These are phyloP conservation scores for Protea cynaroides DNA, from an alignment of 164 flowering plant species.

Conservation along the genomic window DNA sequence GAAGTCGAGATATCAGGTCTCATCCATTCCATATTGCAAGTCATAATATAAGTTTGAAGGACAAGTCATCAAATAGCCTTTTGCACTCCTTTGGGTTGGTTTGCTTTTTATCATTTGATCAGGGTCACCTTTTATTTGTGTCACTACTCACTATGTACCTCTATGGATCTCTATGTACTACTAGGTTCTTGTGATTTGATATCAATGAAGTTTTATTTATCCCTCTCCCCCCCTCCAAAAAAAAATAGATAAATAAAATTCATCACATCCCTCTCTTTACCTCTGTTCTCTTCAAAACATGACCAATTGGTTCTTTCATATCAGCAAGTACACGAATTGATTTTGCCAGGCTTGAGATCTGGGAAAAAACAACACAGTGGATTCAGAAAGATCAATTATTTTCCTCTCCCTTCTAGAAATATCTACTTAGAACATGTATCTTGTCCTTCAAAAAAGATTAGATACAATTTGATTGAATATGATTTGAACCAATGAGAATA, in stretches of 20 bases:
- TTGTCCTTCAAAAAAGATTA: not conserved
- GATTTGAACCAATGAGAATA: not conserved
- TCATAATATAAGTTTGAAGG: not conserved
- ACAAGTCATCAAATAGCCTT: too few species aligned
- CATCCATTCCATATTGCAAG: not conserved
- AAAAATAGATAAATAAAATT: too few species aligned
- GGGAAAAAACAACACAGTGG: conserved; percentile 10
- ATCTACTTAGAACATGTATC: too few species aligned
- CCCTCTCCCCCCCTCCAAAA: too few species aligned
- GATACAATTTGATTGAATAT: not conserved
- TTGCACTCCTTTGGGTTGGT: too few species aligned
- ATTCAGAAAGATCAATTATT: not conserved
- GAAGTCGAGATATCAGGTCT: not conserved
- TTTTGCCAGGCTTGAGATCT: conserved; percentile 78
- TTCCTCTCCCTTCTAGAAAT: not conserved
- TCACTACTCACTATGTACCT: too few species aligned
- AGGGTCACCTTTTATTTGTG: too few species aligned
- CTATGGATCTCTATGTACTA: too few species aligned
- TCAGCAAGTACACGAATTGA: conserved; percentile 84
- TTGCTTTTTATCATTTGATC: too few species aligned
- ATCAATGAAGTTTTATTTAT: too few species aligned
- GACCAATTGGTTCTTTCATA: conserved; percentile 95
- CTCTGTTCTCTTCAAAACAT: conserved; percentile 72
- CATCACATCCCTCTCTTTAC: conserved; percentile 25
- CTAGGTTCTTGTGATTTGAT: too few species aligned